phyloP scores from a whole-genome alignment of 148 eudicot genomes.

The Vaccinium corymbosum region DNA sequence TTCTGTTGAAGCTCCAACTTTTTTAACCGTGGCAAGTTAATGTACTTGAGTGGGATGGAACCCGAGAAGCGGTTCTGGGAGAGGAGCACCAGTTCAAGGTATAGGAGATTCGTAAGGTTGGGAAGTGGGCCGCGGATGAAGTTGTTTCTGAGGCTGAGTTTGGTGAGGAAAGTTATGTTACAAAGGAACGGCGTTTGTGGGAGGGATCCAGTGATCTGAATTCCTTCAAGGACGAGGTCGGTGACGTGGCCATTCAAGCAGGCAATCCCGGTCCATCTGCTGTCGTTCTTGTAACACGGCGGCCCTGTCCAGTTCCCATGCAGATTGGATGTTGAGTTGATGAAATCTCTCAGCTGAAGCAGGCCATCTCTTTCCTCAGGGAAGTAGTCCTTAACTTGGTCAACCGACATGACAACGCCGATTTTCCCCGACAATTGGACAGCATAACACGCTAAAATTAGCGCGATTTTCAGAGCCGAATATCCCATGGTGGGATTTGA shows the following conservation, averaged over 20 bases:
- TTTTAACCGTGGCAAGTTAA: constrained; percentile 22
- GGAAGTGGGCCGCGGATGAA: constrained; percentile 37
- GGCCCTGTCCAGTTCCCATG: constrained; percentile 51
- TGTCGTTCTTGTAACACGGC: constrained; percentile 32
- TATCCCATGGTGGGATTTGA: background rate
- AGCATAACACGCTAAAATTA: background rate
- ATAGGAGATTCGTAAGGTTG: constrained; percentile 24
- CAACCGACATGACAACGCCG: background rate
- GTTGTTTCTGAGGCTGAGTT: constrained; percentile 39
- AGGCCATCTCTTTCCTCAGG: constrained; percentile 39
- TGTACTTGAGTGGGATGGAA: constrained; percentile 29
- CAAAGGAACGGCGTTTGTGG: constrained; percentile 24
- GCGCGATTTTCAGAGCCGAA: background rate
- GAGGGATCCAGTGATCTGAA: constrained; percentile 33
- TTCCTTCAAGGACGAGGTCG: constrained; percentile 33
- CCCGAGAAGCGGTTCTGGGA: constrained; percentile 41
- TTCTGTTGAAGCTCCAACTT: constrained; percentile 38
- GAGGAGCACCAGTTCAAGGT: constrained; percentile 32
- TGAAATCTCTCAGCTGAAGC: constrained; percentile 32
- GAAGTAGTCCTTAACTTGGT: constrained; percentile 7
- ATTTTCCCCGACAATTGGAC: background rate
- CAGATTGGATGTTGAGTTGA: constrained; percentile 25
- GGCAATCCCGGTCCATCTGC: constrained; percentile 37
- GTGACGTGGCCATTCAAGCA: constrained; percentile 39
- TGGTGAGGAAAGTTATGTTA: constrained; percentile 30